Evolutionary conservation across 192 early-diverging fungal species (phyloP).

Genomic region (Funneliformis geosporum): DNA sequence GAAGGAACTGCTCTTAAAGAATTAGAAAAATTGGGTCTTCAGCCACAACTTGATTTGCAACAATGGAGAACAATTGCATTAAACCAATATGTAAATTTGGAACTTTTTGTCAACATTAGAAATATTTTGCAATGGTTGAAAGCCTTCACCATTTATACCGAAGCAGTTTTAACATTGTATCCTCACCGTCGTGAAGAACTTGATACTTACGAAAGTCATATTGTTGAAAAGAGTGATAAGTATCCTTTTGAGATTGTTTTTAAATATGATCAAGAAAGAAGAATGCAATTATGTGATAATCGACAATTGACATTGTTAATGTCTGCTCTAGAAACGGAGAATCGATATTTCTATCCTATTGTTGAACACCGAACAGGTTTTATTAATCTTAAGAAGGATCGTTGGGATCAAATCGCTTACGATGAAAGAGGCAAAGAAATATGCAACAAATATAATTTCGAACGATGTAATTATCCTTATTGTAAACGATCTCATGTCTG

Average conservation of each 20-base stretch:
- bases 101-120: conserved; percentile 1
- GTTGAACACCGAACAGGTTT: conserved; percentile 19
- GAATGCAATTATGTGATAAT: conserved; percentile 4
- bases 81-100: conserved; percentile 5
- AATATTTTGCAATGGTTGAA: conserved; percentile 15
- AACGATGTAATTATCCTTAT: conserved; percentile 14
- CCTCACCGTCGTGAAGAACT: conserved; percentile 24
- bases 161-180: conserved; percentile 6
- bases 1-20: conserved; percentile 6
- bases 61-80: conserved; percentile 9
- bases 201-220: conserved; percentile 13
- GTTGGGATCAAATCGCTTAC: conserved; percentile 19
- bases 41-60: neutral
- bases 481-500: conserved; percentile 22
- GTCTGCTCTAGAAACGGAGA: neutral
- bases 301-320: conserved; percentile 15
- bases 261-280: conserved; percentile 8
- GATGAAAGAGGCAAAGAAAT: conserved; percentile 21
- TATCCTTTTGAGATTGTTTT: conserved; percentile 13
- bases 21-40: conserved; percentile 17
- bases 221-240: conserved; percentile 12
- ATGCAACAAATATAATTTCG: conserved; percentile 18
- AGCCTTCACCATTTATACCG: conserved; percentile 11
- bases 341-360: conserved; percentile 20
- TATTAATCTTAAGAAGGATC: conserved; percentile 9